Conservation (phyloP, 176 grass and related monocot genomes). For the Oryza nivara region DNA sequence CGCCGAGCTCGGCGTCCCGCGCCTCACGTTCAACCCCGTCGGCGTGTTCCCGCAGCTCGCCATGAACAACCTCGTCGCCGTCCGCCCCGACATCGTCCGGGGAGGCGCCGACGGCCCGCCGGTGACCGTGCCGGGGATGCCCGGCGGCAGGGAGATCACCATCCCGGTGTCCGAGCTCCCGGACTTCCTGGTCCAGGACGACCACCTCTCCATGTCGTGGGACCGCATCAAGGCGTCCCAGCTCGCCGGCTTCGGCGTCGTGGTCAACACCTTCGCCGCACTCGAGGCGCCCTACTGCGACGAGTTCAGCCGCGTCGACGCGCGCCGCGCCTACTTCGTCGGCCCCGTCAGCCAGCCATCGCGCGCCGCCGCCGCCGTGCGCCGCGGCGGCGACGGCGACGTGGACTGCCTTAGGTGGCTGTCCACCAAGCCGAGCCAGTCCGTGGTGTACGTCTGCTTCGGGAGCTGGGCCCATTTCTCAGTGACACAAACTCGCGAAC, state of each 20-base stretch:
- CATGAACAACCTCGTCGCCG: conserved; percentile 59
- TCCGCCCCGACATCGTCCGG: conserved; percentile 47
- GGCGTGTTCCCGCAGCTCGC: conserved; percentile 64
- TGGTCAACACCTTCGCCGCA: conserved; percentile 76
- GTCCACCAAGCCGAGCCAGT: conserved; percentile 49
- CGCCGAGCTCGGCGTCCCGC: conserved; percentile 54
- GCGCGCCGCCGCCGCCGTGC: neutral
- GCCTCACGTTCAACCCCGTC: conserved; percentile 73
- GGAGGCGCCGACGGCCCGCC: neutral
- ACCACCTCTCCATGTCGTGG: conserved; percentile 63
- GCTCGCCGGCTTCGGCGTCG: conserved; percentile 56
- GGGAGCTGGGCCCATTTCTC: conserved; percentile 82
- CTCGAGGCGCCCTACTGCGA: conserved; percentile 74
- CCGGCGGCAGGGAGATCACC: conserved; percentile 47
- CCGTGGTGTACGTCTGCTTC: conserved; percentile 79
- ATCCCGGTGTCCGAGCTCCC: conserved; percentile 80
- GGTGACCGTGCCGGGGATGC: conserved; percentile 56
- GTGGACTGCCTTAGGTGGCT: conserved; percentile 64
- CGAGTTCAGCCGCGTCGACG: conserved; percentile 57
- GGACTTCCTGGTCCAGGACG: conserved; percentile 51
- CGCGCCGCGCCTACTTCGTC: conserved; percentile 70
- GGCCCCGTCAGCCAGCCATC: conserved; percentile 52
- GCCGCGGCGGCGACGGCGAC: conserved; percentile 39
- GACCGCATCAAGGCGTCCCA: conserved; percentile 54
- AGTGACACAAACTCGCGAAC: conserved; percentile 34